Evolutionary conservation across 305 asterid genomes (phyloP).

Genomic region (Fraxinus baroniana): DNA sequence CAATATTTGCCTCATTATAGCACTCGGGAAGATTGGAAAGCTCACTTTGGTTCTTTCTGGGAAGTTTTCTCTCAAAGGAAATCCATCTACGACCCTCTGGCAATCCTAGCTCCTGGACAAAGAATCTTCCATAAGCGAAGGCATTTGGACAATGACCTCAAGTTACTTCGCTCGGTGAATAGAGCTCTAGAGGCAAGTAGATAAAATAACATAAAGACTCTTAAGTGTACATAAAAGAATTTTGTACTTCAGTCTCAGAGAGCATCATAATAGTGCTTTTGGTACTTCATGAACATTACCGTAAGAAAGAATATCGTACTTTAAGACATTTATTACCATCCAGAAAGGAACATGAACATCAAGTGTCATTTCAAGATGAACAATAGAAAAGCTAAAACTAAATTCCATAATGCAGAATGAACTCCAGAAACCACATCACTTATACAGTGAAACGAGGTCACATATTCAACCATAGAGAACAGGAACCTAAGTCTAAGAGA

Average conservation of each 20-base stretch:
- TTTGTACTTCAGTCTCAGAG: conserved; percentile 22
- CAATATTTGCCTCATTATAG: conserved; percentile 80
- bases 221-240: conserved; percentile 25
- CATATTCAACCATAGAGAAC: conserved; percentile 15
- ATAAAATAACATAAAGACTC: conserved; percentile 9
- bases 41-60: conserved; percentile 82
- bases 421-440: conserved; percentile 8
- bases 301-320: neutral
- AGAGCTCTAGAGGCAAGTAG: conserved; percentile 20
- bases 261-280: conserved; percentile 11
- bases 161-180: conserved; percentile 12
- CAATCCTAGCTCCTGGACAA: conserved; percentile 95
- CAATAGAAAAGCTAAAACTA: conserved; percentile 4
- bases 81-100: conserved; percentile 71
- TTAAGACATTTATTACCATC: neutral
- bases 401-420: conserved; percentile 5
- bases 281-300: conserved; percentile 17
- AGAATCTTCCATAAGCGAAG: conserved; percentile 55
- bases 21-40: conserved; percentile 75
- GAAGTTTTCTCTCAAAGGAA: conserved; percentile 65
- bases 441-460: neutral
- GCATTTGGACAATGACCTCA: conserved; percentile 35
- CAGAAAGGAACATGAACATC: conserved; percentile 8
- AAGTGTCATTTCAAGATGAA: conserved; percentile 15
- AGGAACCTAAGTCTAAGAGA: conserved; percentile 10